Evolutionary conservation across 768 basidiomycete species (phyloP), one percentile per base, ranked within the genome.

Genomic region (Boletus insuetus): DNA sequence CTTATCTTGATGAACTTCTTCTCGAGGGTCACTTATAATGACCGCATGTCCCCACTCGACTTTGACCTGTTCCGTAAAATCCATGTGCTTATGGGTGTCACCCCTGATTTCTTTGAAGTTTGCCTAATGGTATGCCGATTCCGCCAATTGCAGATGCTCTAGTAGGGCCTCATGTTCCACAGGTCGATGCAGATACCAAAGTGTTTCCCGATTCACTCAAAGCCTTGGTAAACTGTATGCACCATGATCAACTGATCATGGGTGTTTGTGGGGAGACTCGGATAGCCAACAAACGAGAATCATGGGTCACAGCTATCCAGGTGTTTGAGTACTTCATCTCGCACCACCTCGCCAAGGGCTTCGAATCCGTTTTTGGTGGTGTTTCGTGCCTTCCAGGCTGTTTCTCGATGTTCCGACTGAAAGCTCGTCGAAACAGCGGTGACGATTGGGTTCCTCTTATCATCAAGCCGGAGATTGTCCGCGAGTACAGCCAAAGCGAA

Each of bases 1-100:
- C 86, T 99, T 61, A 91, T 99, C 67, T 81, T 99, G 64, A 99
- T 99, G 97, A 97, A 98, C 76, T 99, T 99, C 73, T 98, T 98
- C 77, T 96, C 94, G 46, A 86, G 92, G 44, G 97, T 99, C 64
- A 99, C 97, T 17, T 99, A 98, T 74, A 98, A 99, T 71, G 97
- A 99, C 69, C 90, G 96, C 55, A 98, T 99, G 95, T 83, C 83
- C 26, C 97, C 97, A 8, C 82, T 99, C 64, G 97, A 99, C 69
- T 99, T 93, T 68, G 97, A 99, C 74, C 79, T 99, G 35, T 99
- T 99, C 80, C 85, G 97, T 49, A 98, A 98, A 77, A 85, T 94
- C 4, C 94, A 98, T 64, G 80, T 87, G 31, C 81, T 99, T 34
- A 98, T 97, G 91, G 96, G 97, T n/a, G 92, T 98, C 10, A 98